Conservation (phyloP, 176 grass and related monocot genomes). For the Cenchrus purpureus region DNA sequence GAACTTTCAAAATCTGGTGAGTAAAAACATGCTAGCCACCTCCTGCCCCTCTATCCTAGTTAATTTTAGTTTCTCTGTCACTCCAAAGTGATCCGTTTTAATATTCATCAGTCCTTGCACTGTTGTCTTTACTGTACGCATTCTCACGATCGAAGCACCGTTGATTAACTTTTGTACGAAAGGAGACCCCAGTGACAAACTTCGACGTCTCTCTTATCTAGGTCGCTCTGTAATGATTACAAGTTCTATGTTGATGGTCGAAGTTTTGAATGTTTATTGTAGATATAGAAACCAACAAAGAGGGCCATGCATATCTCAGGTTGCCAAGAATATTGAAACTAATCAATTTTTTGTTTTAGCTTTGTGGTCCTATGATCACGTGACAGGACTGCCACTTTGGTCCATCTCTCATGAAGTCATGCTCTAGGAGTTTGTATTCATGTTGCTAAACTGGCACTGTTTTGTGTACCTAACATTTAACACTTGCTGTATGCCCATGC, state of each 20-base stretch:
- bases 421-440: conserved; percentile 1
- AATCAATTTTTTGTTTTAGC: neutral
- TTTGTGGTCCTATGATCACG: conserved; percentile 24
- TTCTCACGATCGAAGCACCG: neutral
- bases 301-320: neutral
- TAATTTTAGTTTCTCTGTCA: conserved; percentile 12
- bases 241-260: conserved; percentile 1
- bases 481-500: neutral
- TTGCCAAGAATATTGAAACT: conserved; percentile 1
- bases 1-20: conserved; percentile 79
- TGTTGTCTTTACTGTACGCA: neutral
- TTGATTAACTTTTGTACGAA: conserved; percentile 29
- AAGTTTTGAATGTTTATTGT: conserved; percentile 26
- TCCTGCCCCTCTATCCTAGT: neutral
- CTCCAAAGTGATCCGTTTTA: neutral
- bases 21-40: conserved; percentile 19
- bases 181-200: neutral
- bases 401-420: neutral
- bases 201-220: neutral
- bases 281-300: neutral
- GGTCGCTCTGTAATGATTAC: neutral
- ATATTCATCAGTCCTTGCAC: conserved; percentile 6
- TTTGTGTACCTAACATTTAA: neutral
- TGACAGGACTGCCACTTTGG: neutral
- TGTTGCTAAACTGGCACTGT: conserved; percentile 22